Evolutionary conservation across 129 eudicot genomes (phyloP), one percentile per base, ranked within the genome.

Genomic region (Artemisia annua): DNA sequence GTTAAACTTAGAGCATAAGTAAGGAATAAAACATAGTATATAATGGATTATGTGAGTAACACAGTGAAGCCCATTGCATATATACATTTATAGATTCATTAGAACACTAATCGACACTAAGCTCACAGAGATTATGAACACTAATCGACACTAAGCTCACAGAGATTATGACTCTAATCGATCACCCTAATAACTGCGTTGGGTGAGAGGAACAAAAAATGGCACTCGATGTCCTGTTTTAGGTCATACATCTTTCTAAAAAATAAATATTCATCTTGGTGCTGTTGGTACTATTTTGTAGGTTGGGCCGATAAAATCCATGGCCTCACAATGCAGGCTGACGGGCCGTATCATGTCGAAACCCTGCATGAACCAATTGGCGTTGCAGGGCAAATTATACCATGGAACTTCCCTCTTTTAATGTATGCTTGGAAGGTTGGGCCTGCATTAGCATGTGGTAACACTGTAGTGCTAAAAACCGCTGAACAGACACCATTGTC

Each of bases 291-390:
- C 58, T 52, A 7, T 51, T 63, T 24, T 43, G 8, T 63, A 90
- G 96, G 96, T 32, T 90, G 96, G 96, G 96, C 96, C 0, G 96
- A 90, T 79, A 90, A 90, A 66, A 90, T 90, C 19, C 96, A 90
- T 32, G 96, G 93, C 18, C 80, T 87, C 9, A 85, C 93, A 26
- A 82, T 87, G 62, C 93, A 85, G 52, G 96, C 93, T 59, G 96
- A 90, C 43, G 90, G 96, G 19, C 84, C 88, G 2, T 70, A 90
- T 69, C 93, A 87, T 53, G 93, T 90, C 35, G 80, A 90, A 17
- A 80, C 81, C 39, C 60, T 90, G 74, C 96, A 90, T 67, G 96
- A 90, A 63, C 96, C 96, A 0, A 83, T 87, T 49, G 96, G 96
- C 49, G 96, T 90, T 48, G 88, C 91, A 2, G 96, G 93, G 14